Evolutionary conservation across 257 asterid genomes (phyloP).

Genomic region (Ligustrum vulgare): DNA sequence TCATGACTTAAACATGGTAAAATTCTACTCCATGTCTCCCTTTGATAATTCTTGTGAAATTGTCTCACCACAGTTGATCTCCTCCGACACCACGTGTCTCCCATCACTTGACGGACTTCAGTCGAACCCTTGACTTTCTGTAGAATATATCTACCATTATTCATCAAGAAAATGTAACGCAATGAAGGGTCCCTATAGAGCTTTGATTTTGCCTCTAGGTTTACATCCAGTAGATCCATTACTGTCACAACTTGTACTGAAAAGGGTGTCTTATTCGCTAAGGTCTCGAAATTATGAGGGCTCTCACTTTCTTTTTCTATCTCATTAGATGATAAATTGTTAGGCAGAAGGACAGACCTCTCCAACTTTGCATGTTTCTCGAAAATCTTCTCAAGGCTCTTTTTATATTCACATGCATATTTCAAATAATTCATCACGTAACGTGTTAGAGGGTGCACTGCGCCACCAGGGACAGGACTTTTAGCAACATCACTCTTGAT

Average conservation of each 20-base stretch:
- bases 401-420: slow-evolving; percentile 67
- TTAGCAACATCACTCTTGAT: slow-evolving; percentile 58
- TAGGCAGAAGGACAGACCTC: background rate
- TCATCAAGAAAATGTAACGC: slow-evolving; percentile 73
- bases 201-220: slow-evolving; percentile 50
- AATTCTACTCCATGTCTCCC: slow-evolving; percentile 80
- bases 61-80: slow-evolving; percentile 72
- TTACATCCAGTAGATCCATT: slow-evolving; percentile 68
- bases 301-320: slow-evolving; percentile 40
- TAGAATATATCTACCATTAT: slow-evolving; percentile 74
- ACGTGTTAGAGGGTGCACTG: slow-evolving; percentile 86
- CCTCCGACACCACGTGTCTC: slow-evolving; percentile 81
- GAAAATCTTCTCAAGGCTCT: slow-evolving; percentile 54
- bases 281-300: slow-evolving; percentile 36
- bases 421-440: slow-evolving; percentile 81
- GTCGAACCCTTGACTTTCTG: slow-evolving; percentile 76
- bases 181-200: slow-evolving; percentile 64
- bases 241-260: slow-evolving; percentile 49
- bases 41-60: slow-evolving; percentile 75
- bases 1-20: slow-evolving; percentile 61
- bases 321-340: background rate
- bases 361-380: slow-evolving; percentile 29
- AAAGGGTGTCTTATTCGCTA: slow-evolving; percentile 40
- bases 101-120: slow-evolving; percentile 64
- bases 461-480: slow-evolving; percentile 78